A percentile compares a stretch with the other conserved stretches of the same genome.
Evolutionary conservation across 1,284 basidiomycete species (phyloP).

Genomic region (Ceratobasidium sp.): DNA sequence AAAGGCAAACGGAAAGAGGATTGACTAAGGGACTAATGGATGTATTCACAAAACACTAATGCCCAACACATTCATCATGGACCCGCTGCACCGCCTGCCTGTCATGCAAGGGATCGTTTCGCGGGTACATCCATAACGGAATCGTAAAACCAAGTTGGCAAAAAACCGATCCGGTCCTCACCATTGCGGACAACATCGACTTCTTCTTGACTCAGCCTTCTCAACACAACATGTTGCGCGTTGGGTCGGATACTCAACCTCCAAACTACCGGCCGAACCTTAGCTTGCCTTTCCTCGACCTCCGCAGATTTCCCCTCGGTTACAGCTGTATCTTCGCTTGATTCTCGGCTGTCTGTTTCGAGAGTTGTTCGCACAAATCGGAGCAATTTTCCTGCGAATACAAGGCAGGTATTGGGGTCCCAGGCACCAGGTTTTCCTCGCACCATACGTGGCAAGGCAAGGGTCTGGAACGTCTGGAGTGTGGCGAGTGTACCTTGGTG

Average conservation of each 20-base stretch:
- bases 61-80: neutral
- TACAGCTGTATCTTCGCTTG: conserved; percentile 36
- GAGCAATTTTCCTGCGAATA: conserved; percentile 74
- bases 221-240: conserved; percentile 6
- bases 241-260: conserved; percentile 53
- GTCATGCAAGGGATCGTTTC: neutral
- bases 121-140: conserved; percentile 48
- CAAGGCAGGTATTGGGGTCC: conserved; percentile 77
- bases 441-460: conserved; percentile 74
- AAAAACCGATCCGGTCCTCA: conserved; percentile 74
- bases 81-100: conserved; percentile 21
- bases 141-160: conserved; percentile 75
- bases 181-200: conserved; percentile 65
- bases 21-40: neutral
- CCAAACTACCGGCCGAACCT: conserved; percentile 47
- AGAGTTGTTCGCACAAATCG: conserved; percentile 60
- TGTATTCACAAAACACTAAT: neutral
- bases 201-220: conserved; percentile 50
- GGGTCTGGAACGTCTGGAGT: conserved; percentile 72
- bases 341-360: conserved; percentile 37
- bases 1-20: conserved; percentile 31
- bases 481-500: conserved; percentile 70
- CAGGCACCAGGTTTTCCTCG: conserved; percentile 73
- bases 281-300: conserved; percentile 62
- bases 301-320: conserved; percentile 65